Evolutionary conservation across 345 rosid species (phyloP), one percentile per base, ranked within the genome.

Genomic region (Populus deltoides): DNA sequence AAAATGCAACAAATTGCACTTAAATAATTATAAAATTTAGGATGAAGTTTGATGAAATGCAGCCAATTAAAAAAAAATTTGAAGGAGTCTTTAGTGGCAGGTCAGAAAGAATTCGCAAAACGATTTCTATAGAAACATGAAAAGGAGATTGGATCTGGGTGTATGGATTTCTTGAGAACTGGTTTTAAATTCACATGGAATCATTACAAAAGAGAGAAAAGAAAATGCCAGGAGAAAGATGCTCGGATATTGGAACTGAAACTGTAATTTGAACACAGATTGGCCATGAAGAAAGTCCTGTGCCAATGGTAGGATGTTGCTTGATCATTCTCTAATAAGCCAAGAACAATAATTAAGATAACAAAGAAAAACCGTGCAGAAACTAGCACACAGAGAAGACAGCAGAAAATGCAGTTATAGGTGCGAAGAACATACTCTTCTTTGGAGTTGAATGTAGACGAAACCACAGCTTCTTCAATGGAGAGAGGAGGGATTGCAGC

Each of bases 381-480:
- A 59, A 22, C 25, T 22, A 55, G 25, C 61, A 55, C 25, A 1
- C 4, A 55, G 25, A 20, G 61, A 55, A 55, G 25, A 55, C 25
- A 68, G 20, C 20, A 38, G 31, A 39, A 78, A 51, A 66, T 16
- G 9, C 7, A 41, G 73, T 16, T 5, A 66, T 17, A 27, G 68
- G 55, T 27, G 4, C 6, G 45, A 6, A 39, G 36, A 55, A 68
- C 87, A 27, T 92, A 95, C 97, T 90, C 87, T 90, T 95, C 79
- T 86, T 89, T 7, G 84, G 92, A 81, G 92, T 74, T 3, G 92
- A 88, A 79, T 95, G 91, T 66, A 88, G 81, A 29, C 94, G 91
- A 73, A 92, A 78, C 97, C 97, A 95, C 15, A 95, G 89, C 89
- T 95, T 95, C 97, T 89, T 95, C 91, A 95, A 78, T 35, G 94